Base-by-base conservation (phyloP, 148 eudicot genomes). In the Camellia japonica region DNA sequence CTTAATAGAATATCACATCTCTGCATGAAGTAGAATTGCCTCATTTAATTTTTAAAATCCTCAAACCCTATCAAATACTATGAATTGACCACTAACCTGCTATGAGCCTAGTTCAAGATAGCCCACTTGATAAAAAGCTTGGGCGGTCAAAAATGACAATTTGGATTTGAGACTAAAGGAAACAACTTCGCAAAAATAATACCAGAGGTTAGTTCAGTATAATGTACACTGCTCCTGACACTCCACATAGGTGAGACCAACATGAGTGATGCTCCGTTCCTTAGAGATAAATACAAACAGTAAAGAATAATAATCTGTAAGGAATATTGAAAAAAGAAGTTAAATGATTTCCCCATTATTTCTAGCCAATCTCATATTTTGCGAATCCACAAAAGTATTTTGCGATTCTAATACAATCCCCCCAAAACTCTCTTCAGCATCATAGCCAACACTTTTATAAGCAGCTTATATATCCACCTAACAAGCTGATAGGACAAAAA, bases 111-210 rank as follows among this genome's bases (percentile, higher is more conserved):
- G 16, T 6, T 56, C 46, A 0, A 5, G 10, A 52, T 72, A 72
- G 75, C 75, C n/a, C 18, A 7, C 44, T 73, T 54, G 64, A 30
- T 13, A 16, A 43, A 72, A 72, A 51, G 75, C 43, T 52, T 2
- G 56, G 76, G 62, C 20, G 6, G 63, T 38, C 76, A 55, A 4
- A 7, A 11, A 71, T 71, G 41, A 47, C 16, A 6, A 49, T 13
- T 49, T 51, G 42, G 74, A 71, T 71, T 49, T 71, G 42, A 51
- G 74, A 14, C 59, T 20, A 70, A 47, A 70, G n/a, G 46, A 51
- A 46, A 63, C n/a, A 23, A 70, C 49, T 18, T 15, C 3, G 14
- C 9, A 20, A 46, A 51, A 47, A 47, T 46, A 46, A 46, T 44
- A 6, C 14, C 30, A 9, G 38, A 70, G 51, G 73, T 46, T 47